Conservation (phyloP, 225 moss, liverwort and hornwort species). For the Pseudisothecium myosuroides region DNA sequence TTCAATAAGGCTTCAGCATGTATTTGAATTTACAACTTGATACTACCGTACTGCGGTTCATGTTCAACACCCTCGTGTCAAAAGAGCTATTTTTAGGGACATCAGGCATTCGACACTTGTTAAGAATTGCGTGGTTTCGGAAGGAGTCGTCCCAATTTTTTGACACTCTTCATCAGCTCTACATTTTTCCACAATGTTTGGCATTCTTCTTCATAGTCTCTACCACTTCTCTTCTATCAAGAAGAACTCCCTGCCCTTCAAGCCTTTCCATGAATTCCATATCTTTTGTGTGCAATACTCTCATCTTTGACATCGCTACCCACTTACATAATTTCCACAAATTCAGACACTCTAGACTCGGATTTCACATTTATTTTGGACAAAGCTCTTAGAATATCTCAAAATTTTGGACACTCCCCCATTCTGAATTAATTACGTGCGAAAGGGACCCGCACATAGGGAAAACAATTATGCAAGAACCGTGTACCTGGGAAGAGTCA, state of each 20-base stretch:
- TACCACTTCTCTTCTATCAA: not conserved
- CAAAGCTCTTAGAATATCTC: not conserved
- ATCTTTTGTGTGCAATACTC: not conserved
- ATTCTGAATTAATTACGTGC: not conserved
- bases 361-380: not conserved
- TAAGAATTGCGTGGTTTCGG: not conserved
- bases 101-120: not conserved
- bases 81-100: not conserved
- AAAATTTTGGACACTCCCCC: not conserved
- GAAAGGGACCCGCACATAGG: not conserved
- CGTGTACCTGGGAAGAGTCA: conserved; percentile 62
- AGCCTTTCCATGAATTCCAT: not conserved
- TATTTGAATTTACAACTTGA: not conserved
- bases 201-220: not conserved
- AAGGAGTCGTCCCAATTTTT: not conserved
- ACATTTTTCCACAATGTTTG: not conserved
- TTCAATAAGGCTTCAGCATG: not conserved
- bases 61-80: not conserved
- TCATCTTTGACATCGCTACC: not conserved
- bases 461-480: not conserved
- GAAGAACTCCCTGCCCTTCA: not conserved
- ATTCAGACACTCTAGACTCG: not conserved
- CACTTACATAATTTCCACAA: not conserved
- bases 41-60: no score
- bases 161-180: not conserved